Evolutionary conservation across 495 filamentous ascomycete genomes (phyloP).

Genomic region (Achaetomiella virescens): DNA sequence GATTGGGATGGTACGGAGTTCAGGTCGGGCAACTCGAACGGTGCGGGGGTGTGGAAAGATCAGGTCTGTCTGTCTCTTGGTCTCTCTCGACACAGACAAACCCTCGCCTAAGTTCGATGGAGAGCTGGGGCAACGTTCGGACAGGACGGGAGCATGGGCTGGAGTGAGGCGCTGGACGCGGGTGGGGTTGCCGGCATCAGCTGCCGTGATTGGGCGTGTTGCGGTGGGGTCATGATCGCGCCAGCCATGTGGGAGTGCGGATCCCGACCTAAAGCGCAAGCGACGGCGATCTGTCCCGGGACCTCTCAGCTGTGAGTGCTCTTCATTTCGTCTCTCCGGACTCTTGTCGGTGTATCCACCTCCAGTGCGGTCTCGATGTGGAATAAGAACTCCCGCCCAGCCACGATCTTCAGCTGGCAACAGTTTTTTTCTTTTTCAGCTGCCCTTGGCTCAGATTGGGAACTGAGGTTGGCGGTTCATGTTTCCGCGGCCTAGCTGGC

Average conservation of each 20-base stretch:
- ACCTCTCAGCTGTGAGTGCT: too few relatives aligned
- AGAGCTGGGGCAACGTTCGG: not conserved
- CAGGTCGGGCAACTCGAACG: not conserved
- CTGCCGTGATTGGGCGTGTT: not conserved
- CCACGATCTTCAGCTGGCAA: too few relatives aligned
- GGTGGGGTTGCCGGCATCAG: constrained; percentile 3
- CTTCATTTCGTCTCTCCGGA: too few relatives aligned
- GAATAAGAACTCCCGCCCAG: too few relatives aligned
- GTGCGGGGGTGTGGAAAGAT: not conserved
- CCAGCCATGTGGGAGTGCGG: constrained; percentile 8
- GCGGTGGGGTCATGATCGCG: constrained; percentile 1
- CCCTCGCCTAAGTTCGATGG: not conserved
- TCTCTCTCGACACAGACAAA: too few relatives aligned
- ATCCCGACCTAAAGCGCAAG: constrained; percentile 1
- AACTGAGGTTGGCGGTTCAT: too few relatives aligned
- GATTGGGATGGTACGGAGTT: constrained; percentile 1
- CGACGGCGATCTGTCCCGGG: not conserved
- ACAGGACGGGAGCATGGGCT: not conserved
- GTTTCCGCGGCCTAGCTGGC: too few relatives aligned
- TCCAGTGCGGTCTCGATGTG: too few relatives aligned
- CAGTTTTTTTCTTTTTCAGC: too few relatives aligned
- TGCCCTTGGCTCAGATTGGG: too few relatives aligned
- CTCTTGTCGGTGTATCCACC: too few relatives aligned
- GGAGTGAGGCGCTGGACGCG: not conserved
- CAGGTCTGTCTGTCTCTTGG: not conserved